phyloP scores from a whole-genome alignment of 257 asterid genomes.

The Salvia rosmarinus region DNA sequence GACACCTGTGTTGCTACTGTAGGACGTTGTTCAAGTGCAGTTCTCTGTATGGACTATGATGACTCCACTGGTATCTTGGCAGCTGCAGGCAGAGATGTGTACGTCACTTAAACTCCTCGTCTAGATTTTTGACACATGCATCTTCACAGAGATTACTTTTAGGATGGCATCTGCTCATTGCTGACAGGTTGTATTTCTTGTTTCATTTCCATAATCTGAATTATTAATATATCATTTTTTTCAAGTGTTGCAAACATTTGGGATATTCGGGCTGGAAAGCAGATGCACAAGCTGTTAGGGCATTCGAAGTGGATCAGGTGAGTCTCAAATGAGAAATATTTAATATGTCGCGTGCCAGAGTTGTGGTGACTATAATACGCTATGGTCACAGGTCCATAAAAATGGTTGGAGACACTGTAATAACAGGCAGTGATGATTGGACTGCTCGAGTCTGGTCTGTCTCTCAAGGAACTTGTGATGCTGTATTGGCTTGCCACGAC shows the following conservation, averaged over 20 bases:
- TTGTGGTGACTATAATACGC: too few species aligned
- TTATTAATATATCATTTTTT: too few species aligned
- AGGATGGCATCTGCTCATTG: conserved; percentile 19
- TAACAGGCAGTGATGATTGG: conserved; percentile 99
- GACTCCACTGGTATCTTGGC: conserved; percentile 91
- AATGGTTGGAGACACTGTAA: conserved; percentile 91
- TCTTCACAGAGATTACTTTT: conserved; percentile 19
- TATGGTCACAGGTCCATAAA: conserved; percentile 94
- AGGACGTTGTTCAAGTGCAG: conserved; percentile 90
- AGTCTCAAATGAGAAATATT: too few species aligned
- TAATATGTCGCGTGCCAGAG: too few species aligned
- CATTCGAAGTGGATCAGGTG: conserved; percentile 96
- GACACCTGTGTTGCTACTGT: conserved; percentile 98
- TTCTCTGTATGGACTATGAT: conserved; percentile 94
- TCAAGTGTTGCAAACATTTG: conserved; percentile 79
- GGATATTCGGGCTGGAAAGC: conserved; percentile 94
- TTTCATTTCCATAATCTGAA: too few species aligned
- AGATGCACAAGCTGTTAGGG: conserved; percentile 93
- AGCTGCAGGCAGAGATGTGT: conserved; percentile 97
- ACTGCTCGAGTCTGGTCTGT: conserved; percentile 97
- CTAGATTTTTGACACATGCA: conserved; percentile 14
- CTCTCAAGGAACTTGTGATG: conserved; percentile 93
- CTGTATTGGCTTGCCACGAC: conserved; percentile 96
- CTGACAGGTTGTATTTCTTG: conserved; percentile 17
- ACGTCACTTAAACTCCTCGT: conserved; percentile 39